Percentiles rank a stretch among this genome's conserved stretches.
Evolutionary conservation across 2,329 filamentous ascomycete genomes (phyloP).

Genomic region (Aspergillus vadensis): DNA sequence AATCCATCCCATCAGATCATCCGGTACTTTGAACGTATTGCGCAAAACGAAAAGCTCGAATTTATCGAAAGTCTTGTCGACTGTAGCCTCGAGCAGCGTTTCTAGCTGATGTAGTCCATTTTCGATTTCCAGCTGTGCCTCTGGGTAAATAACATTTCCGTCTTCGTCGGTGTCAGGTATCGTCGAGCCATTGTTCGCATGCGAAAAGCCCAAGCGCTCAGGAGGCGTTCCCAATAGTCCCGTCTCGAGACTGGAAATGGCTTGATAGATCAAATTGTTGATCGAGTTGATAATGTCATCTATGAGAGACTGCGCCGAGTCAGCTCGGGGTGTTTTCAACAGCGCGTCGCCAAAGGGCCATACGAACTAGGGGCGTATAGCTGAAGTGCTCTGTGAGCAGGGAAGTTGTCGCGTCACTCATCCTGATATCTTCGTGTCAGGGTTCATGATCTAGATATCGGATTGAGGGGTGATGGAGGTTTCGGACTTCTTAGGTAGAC

Average conservation of each 20-base stretch:
- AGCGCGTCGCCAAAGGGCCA: constrained; percentile 1
- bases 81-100: constrained; percentile 75
- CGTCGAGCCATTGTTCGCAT: constrained; percentile 49
- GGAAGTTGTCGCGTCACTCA: constrained; percentile 52
- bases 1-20: constrained; percentile 75
- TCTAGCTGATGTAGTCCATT: constrained; percentile 83
- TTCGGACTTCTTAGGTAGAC: constrained; percentile 10
- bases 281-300: constrained; percentile 98
- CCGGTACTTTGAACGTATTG: constrained; percentile 75
- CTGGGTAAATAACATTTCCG: constrained; percentile 49
- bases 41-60: constrained; percentile 88
- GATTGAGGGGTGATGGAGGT: not conserved
- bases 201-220: constrained; percentile 75
- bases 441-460: constrained; percentile 12
- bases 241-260: constrained; percentile 82
- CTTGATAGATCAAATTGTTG: constrained; percentile 89
- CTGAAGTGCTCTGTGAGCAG: constrained; percentile 94
- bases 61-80: constrained; percentile 82
- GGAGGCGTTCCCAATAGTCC: constrained; percentile 75
- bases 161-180: constrained; percentile 52
- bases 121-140: constrained; percentile 73
- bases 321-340: constrained; percentile 15
- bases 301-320: constrained; percentile 70
- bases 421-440: constrained; percentile 26
- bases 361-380: constrained; percentile 83